Conservation (phyloP, 2,329 filamentous ascomycete genomes). For the Pseudogymnoascus destructans region DNA sequence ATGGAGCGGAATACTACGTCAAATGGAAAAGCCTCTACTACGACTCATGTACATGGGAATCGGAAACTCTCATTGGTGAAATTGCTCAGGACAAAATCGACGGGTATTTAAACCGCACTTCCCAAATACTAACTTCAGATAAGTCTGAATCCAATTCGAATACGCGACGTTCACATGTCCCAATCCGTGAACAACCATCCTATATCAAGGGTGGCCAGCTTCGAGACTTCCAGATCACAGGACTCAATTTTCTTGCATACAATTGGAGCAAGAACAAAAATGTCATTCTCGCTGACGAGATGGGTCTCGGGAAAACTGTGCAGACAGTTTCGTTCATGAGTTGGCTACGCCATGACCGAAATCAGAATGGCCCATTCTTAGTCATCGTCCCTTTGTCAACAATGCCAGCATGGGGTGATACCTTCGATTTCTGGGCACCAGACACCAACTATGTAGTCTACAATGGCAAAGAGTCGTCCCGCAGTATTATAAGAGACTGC, state of each 20-base stretch:
- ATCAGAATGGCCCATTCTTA: conserved; percentile 86
- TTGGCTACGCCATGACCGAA: conserved; percentile 82
- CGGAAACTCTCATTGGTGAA: conserved; percentile 57
- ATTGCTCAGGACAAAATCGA: conserved; percentile 85
- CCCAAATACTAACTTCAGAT: conserved; percentile 69
- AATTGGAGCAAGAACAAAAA: conserved; percentile 94
- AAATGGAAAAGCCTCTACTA: conserved; percentile 96
- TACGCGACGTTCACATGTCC: conserved; percentile 57
- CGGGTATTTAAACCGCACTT: conserved; percentile 72
- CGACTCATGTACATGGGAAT: conserved; percentile 91
- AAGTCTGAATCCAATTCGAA: conserved; percentile 60
- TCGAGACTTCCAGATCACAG: conserved; percentile 84
- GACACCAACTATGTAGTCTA: conserved; percentile 97
- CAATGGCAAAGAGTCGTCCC: conserved; percentile 75
- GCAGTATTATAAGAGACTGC: conserved; percentile 77
- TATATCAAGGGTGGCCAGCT: conserved; percentile 79
- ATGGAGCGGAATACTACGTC: conserved; percentile 69
- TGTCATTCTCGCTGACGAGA: conserved; percentile 94
- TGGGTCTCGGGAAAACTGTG: conserved; percentile 96
- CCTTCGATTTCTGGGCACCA: conserved; percentile 90
- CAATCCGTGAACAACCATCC: conserved; percentile 66
- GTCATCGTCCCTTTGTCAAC: conserved; percentile 96
- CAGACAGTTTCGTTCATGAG: conserved; percentile 96
- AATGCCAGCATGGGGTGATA: conserved; percentile 96
- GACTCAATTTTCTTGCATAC: conserved; percentile 87